Base-by-base conservation (phyloP, 1,284 basidiomycete genomes). In the Leccinum fallax region DNA sequence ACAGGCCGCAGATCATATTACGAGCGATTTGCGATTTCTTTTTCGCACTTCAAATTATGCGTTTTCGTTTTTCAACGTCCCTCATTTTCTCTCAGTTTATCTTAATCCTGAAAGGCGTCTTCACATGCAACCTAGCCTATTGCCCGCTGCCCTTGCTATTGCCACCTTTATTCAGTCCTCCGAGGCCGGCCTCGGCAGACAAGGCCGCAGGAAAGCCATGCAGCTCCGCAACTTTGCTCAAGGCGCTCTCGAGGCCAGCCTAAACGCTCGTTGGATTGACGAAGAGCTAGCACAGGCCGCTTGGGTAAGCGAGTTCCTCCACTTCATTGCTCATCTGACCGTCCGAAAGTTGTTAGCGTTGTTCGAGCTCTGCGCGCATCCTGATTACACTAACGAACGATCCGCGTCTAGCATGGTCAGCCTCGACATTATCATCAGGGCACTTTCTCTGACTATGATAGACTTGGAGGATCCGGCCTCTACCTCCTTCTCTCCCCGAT, bases 51-150 rank as follows among this genome's bases (percentile, higher is more conserved):
- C 86, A 43, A 86, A 84, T 64, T 85, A 87, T 74, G 90, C 86
- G 86, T 83, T 90, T 66, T 85, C 85, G 11, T 91, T 90, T 72
- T 81, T 91, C 69, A 86, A 90, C 68, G 76, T 89, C 30, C 87
- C 88, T 43, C 82, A 77, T 21, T 90, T 92, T 74, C 85, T 88
- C 67, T 76, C 75, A 57, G 82, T 80, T 52, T 84, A 87, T 68
- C 82, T 80, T 64, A 80, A 90, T 65, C 79, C 86, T 24, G 66
- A 65, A n/a, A 77, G 77, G 56, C 77, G 89, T 63, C 79, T 81
- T 60, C 71, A 73, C 51, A 83, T 91, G 70, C 90, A 92, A 68
- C 90, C 90, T 5, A 84, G 85, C 63, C 72, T 92, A 40, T 72
- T 92, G 8, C 78, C 87, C 43, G 82, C 85, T 13, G 80, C 86